Conservation (phyloP, 768 basidiomycete genomes). For the Tulasnella sp. region DNA sequence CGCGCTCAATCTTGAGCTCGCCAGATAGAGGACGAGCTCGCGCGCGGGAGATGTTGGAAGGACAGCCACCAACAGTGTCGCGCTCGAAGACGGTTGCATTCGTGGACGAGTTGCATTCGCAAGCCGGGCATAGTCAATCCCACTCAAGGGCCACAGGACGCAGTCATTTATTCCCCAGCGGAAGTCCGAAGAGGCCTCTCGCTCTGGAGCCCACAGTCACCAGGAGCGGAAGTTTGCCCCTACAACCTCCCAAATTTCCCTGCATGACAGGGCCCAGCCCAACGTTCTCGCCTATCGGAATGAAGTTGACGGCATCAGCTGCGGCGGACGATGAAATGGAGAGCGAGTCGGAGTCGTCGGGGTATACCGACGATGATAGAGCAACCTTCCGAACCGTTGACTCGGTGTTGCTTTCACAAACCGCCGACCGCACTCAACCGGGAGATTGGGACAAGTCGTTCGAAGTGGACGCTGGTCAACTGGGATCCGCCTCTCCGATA, state of each 20-base stretch:
- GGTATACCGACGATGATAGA: not conserved
- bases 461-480: not conserved
- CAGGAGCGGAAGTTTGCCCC: not conserved
- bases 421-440: not conserved
- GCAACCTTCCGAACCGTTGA: not conserved
- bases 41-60: not conserved
- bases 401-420: not conserved
- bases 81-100: slow-evolving; percentile 22
- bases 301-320: slow-evolving; percentile 17
- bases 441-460: not conserved
- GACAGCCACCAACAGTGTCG: not conserved
- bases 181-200: not conserved
- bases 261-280: not conserved
- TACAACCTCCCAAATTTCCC: not conserved
- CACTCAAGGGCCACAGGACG: not conserved
- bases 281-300: not conserved
- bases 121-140: not conserved
- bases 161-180: not conserved
- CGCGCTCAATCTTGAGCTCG: not conserved
- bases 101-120: not conserved
- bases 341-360: not conserved
- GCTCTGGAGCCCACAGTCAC: not conserved
- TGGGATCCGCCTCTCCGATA: not conserved
- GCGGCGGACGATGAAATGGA: slow-evolving; percentile 21
- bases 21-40: not conserved